Base-by-base conservation (phyloP, 345 rosid genomes). In the Ceriops tagal region DNA sequence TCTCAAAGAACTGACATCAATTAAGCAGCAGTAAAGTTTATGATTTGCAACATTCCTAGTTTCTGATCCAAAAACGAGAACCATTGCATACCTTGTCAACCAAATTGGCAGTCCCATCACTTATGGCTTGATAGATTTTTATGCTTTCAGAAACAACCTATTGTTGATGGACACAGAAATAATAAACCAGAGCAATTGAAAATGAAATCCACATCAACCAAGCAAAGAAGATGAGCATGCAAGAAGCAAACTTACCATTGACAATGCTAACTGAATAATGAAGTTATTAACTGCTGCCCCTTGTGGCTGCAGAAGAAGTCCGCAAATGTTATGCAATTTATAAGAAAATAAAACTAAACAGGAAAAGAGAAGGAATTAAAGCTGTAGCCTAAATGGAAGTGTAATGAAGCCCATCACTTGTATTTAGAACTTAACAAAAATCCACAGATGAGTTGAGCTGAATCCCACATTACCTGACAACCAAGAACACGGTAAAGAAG, bases 241-340 rank as follows among this genome's bases (percentile, higher is more conserved):
- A 27, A 43, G 56, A 21, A 4, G 52, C 9, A 32, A 59, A 31
- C 80, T 68, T 73, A 83, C 87, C 9, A 83, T 53, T 58, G 87
- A 75, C 62, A 83, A 69, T 57, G 77, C 77, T 37, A 61, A 72
- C 24, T 65, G 79, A 71, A 80, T 70, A 71, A 95, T 81, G 77
- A 83, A 73, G 64, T 32, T 34, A 64, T 76, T 83, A 1, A 65
- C 53, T 43, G 78, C 66, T n/a, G 72, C 70, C 13, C 84, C 86
- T 37, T 71, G 78, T 65, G 86, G 86, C 82, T 78, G 84, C 75
- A 73, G 10, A 68, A 66, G 37, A 30, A 32, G 60, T n/a, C 61
- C 55, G 62, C 8, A 35, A 8, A 65, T 24, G 30, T 56, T 32
- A 43, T 68, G 58, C 19, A 20, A 71, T 34, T 51, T 13, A 64